phyloP scores from a whole-genome alignment of 2,329 filamentous ascomycete genomes.

The Diaporthe batatas region DNA sequence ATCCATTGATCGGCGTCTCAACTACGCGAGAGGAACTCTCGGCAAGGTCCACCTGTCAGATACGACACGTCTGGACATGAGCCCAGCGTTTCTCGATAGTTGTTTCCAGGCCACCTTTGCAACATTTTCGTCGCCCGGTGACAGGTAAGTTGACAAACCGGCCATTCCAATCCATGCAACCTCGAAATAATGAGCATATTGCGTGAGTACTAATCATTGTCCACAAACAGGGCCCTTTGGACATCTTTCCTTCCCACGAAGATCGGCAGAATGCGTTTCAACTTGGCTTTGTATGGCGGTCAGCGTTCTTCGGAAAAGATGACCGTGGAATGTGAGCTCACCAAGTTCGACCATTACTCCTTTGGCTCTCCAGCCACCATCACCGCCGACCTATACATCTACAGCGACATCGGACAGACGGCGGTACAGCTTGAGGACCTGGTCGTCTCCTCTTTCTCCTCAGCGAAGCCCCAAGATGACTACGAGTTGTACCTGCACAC shows the following conservation, averaged over 20 bases:
- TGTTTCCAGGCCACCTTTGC: slow-evolving; percentile 59
- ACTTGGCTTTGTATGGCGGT: slow-evolving; percentile 48
- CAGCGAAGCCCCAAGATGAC: slow-evolving; percentile 50
- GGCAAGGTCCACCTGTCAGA: slow-evolving; percentile 52
- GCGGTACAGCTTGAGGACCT: slow-evolving; percentile 53
- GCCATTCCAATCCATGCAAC: neutral
- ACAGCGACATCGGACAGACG: slow-evolving; percentile 50
- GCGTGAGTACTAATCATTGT: neutral
- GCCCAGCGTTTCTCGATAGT: slow-evolving; percentile 57
- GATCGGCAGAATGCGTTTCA: slow-evolving; percentile 55
- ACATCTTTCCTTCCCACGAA: slow-evolving; percentile 56
- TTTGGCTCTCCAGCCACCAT: slow-evolving; percentile 48
- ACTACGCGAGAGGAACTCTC: slow-evolving; percentile 53
- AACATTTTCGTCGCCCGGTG: slow-evolving; percentile 56
- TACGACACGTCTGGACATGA: slow-evolving; percentile 53
- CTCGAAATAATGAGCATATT: too few relatives aligned
- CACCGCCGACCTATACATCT: slow-evolving; percentile 54
- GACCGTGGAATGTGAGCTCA: slow-evolving; percentile 51
- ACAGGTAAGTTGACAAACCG: slow-evolving; percentile 48
- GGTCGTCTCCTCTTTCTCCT: slow-evolving; percentile 50
- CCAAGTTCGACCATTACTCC: slow-evolving; percentile 46
- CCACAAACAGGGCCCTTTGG: slow-evolving; percentile 53
- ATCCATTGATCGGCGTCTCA: slow-evolving; percentile 52
- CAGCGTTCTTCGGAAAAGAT: slow-evolving; percentile 42
- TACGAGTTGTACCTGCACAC: slow-evolving; percentile 54